phyloP scores from a whole-genome alignment of 108 stramenopile genomes.

The Aurantiochytrium sp. region DNA sequence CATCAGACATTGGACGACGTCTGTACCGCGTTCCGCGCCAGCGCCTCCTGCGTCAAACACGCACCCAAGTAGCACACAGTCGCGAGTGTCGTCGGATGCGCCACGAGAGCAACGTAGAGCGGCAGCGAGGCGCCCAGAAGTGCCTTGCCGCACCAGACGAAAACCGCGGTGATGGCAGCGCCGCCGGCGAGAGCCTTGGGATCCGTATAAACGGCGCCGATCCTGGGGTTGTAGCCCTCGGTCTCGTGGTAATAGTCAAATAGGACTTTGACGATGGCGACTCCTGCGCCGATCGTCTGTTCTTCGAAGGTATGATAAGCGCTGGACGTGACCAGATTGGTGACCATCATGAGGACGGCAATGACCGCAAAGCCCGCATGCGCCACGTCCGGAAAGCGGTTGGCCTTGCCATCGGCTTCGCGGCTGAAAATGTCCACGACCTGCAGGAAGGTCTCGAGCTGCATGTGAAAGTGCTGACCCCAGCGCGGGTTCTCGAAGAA shows the following conservation, averaged over 20 bases:
- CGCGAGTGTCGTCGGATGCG: not conserved
- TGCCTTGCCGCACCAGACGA: not conserved
- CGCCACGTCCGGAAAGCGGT: not conserved
- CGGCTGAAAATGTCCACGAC: not conserved
- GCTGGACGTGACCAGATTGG: not conserved
- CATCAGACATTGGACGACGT: too few relatives aligned
- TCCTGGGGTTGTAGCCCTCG: not conserved
- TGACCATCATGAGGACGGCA: not conserved
- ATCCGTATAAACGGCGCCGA: not conserved
- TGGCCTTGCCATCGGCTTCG: not conserved
- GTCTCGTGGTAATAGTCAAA: not conserved
- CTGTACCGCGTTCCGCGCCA: too few relatives aligned
- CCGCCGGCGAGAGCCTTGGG: not conserved
- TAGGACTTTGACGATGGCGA: not conserved
- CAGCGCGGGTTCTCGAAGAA: slow-evolving; percentile 11
- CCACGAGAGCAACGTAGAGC: not conserved
- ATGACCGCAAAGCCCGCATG: not conserved
- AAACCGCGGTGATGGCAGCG: not conserved
- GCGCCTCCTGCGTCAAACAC: not conserved
- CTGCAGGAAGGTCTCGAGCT: not conserved
- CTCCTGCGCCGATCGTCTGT: not conserved
- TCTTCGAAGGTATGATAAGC: not conserved
- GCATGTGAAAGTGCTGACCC: slow-evolving; percentile 30
- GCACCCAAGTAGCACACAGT: not conserved
- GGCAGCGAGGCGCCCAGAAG: not conserved